Evolutionary conservation across 441 rosid species (phyloP), one percentile per base, ranked within the genome.

Genomic region (Populus tomentosa): DNA sequence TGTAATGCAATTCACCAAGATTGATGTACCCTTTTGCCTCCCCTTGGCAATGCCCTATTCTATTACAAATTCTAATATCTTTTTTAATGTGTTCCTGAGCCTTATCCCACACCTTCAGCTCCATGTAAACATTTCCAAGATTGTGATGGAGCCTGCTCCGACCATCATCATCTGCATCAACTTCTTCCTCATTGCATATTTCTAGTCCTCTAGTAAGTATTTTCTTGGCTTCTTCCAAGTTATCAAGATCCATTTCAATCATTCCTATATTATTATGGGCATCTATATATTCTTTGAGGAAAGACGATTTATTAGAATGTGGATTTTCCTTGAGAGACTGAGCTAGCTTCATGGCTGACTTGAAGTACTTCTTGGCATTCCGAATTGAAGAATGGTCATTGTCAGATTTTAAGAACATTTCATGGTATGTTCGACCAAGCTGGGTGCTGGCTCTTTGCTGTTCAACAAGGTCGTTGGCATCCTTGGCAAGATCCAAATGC

Each of bases 11-110:
- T 78, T 94, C 98, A 53, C 98, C 99, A 26, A 97, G 99, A 87
- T 94, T 97, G 74, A 97, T 89, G 71, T 89, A 94, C 69, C 98
- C 99, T 80, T 97, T 97, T 67, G 98, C 98, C 88, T 94, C 98
- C 74, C 98, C 99, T 84, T 93, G 94, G 73, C 81, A 21, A 75
- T 94, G 98, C 72, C 81, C 84, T 32, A 94, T 92, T 70, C 81
- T 84, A 81, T 85, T 87, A 80, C 99, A 97, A 76, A 97, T 94
- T 35, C 81, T 68, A 61, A 97, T 91, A 82, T 97, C 98, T 85
- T 89, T 92, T 82, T 89, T 89, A 72, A 92, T 90, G 74, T 97
- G 97, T 46, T 88, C 76, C 77, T 84, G 79, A 67, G 98, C 98
- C 82, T 92, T 83, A 35, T 82, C 87, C 98, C 98, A 97, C 86